Evolutionary conservation across 441 rosid genomes (phyloP), one percentile per base, ranked within the genome.

Genomic region (Macaranga tanarius): DNA sequence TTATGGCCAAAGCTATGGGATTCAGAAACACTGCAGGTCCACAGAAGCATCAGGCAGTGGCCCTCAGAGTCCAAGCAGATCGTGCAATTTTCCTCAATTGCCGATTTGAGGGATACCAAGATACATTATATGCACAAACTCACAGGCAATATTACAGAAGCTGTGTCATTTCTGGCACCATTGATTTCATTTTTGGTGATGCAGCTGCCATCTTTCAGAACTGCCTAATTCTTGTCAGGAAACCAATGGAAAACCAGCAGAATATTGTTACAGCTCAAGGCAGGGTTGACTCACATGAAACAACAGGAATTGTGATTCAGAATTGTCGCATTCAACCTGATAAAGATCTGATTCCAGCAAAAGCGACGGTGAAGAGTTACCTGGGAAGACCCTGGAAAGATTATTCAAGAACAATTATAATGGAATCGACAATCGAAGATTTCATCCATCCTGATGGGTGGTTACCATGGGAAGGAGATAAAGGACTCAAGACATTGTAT

Each of bases 151-250:
- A 75, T 82, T 92, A 88, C 71, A 70, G 86, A 51, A 83, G 88
- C 69, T 90, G 93, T 25, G 86, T 89, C 25, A 77, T 92, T 4
- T 3, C 79, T 0, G 95, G 95, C 7, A 90, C 95, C 0, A 23
- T 89, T 11, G 98, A 92, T 78, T 90, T 92, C 81, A 89, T 92
- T 73, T 92, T 90, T 0, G 95, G 97, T 0, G 92, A 90, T 17
- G 95, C 96, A 0, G 73, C 96, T 0, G 89, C 90, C 0, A 25
- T 92, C 59, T 86, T 92, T 70, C 97, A 92, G 61, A 92, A 89
- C 83, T 90, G 93, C 75, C 71, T 70, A 57, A 81, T 92, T 26
- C 54, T 69, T 7, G 65, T 86, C 11, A 74, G 89, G 71, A 90
- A 89, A 60, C 91, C 93, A 6, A 12, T 83, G 44, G 72, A 73